Evolutionary conservation across 2,329 filamentous ascomycete species (phyloP), one percentile per base, ranked within the genome.

Genomic region (Calonectria leucothoes): DNA sequence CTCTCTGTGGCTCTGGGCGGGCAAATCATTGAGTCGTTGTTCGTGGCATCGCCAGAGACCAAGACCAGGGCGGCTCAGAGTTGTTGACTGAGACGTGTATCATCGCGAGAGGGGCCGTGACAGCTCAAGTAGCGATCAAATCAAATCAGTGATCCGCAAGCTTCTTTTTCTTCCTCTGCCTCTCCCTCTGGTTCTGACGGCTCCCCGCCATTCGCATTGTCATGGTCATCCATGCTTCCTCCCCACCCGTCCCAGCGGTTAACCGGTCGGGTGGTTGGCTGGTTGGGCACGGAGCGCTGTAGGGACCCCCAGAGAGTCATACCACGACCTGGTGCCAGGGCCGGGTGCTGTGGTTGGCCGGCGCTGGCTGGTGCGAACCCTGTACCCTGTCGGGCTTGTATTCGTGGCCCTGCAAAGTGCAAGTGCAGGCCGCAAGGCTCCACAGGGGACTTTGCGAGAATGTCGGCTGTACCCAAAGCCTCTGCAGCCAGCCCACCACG

Each of bases 251-350:
- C 66, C 63, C 66, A 73, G 77, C 77, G 77, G 74, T 74, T 78
- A 78, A 70, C 48, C 48, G 25, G 69, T 59, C 33, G 63, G 72
- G 65, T 76, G 77, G 75, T 75, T 78, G 77, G 77, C 63, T 42
- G 66, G 39, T 72, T 70, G 69, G 65, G 48, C 72, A 71, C 66
- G 69, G 72, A 49, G 65, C 69, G 48, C 59, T 69, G 29, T 51
- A 72, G 66, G 55, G 35, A 45, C 70, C 49, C 51, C n/a, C n/a
- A n/a, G n/a, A 64, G 37, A 57, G 69, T 69, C 59, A 66, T 33
- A 66, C 59, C 65, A 72, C 59, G 31, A 57, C 59, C 25, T 17
- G 4, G 39, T 31, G 57, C 39, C 31, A 51, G 66, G 57, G 48
- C 27, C 57, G 23, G 51, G 17, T 10, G 39, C 27, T 20, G 45